A percentile compares a stretch with the other conserved stretches of the same genome.
Evolutionary conservation across 202 grass and related monocot genomes (phyloP).

Genomic region (Dendrocalamus latiflorus): DNA sequence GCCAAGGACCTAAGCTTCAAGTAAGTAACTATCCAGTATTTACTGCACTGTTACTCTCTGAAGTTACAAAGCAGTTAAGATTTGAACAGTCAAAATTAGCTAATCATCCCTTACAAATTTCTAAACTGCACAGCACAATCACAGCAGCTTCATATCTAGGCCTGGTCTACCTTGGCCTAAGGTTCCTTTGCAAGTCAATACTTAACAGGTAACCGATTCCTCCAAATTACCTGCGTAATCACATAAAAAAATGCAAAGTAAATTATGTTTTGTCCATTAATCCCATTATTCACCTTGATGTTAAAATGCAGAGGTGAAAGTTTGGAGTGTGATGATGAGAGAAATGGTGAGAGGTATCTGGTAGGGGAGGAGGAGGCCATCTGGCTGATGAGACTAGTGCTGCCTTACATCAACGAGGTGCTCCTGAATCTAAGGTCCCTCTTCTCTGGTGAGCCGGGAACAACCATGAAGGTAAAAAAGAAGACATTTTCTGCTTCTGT

Average conservation of each 20-base stretch:
- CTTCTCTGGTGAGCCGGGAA: constrained; percentile 90
- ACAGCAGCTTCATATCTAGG: constrained; percentile 76
- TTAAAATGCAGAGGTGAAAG: constrained; percentile 65
- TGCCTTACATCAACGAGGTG: constrained; percentile 91
- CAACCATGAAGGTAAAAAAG: constrained; percentile 88
- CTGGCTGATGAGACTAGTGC: constrained; percentile 73
- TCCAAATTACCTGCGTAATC: background rate
- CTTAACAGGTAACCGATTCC: constrained; percentile 60
- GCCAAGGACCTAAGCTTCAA: constrained; percentile 85
- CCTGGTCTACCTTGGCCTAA: constrained; percentile 72
- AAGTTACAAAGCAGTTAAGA: background rate
- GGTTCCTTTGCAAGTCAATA: constrained; percentile 74
- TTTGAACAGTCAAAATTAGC: background rate
- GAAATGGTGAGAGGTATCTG: constrained; percentile 33
- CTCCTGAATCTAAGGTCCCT: constrained; percentile 66
- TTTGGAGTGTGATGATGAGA: constrained; percentile 50
- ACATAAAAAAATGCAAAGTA: background rate
- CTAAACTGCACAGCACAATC: constrained; percentile 53
- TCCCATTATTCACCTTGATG: too few relatives aligned
- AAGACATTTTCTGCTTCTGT: background rate
- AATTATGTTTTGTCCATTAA: background rate
- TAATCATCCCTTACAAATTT: constrained; percentile 3
- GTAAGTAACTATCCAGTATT: constrained; percentile 26
- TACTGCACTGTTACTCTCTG: background rate
- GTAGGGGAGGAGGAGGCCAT: constrained; percentile 96